Conservation (phyloP, 768 basidiomycete genomes). For the Tephrocybe sp. region DNA sequence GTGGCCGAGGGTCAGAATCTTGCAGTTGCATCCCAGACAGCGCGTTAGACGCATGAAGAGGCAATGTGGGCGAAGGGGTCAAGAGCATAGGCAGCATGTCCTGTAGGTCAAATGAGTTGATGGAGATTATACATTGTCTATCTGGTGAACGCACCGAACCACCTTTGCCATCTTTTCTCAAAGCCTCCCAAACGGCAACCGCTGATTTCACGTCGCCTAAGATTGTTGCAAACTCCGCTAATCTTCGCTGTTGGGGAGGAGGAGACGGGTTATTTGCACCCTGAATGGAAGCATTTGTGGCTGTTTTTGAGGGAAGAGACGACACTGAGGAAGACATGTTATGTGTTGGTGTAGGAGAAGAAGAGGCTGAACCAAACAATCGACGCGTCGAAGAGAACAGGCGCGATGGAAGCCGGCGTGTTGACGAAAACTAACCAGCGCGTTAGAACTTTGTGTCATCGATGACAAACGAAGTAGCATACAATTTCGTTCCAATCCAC, state of each 20-base stretch:
- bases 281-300: constrained; percentile 30
- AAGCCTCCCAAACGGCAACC: constrained; percentile 75
- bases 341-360: constrained; percentile 42
- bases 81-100: constrained; percentile 79
- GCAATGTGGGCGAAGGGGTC: constrained; percentile 60
- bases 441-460: constrained; percentile 2
- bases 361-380: constrained; percentile 66
- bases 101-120: constrained; percentile 31
- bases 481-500: constrained; percentile 92
- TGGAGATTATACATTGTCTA: background rate
- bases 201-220: constrained; percentile 90
- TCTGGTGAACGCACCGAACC: constrained; percentile 62
- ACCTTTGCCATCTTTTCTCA: constrained; percentile 83
- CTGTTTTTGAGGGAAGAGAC: constrained; percentile 34
- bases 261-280: constrained; percentile 13
- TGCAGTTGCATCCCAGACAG: constrained; percentile 45
- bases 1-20: constrained; percentile 49
- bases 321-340: constrained; percentile 38
- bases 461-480: background rate
- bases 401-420: constrained; percentile 75
- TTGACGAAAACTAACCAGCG: constrained; percentile 60
- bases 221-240: constrained; percentile 94
- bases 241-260: constrained; percentile 69
- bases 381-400: constrained; percentile 86
- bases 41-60: constrained; percentile 60